Evolutionary conservation across 495 filamentous ascomycete species (phyloP).

Genomic region (Penicillium turbatum): DNA sequence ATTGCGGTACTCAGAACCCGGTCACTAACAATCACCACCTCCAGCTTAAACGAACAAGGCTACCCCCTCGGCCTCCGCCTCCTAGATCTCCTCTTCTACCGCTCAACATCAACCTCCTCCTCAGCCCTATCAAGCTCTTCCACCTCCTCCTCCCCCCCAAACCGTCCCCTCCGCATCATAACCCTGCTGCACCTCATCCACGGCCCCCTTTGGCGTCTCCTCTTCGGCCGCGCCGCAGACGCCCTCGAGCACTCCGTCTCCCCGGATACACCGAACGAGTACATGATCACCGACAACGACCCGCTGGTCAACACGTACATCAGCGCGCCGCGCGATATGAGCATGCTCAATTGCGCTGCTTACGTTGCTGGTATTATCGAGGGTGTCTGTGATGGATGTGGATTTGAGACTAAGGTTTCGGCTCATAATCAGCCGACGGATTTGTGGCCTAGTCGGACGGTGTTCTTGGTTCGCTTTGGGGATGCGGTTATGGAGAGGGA

Average conservation of each 20-base stretch:
- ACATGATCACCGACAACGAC: conserved; percentile 98
- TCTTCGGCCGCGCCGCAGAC: conserved; percentile 86
- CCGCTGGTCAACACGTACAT: conserved; percentile 92
- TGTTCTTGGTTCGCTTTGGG: conserved; percentile 89
- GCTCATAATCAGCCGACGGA: conserved; percentile 81
- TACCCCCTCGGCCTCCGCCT: conserved; percentile 92
- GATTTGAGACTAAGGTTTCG: conserved; percentile 82
- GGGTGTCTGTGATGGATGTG: conserved; percentile 88
- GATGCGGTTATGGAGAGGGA: conserved; percentile 88
- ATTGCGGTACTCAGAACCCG: no score
- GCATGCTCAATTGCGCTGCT: conserved; percentile 90
- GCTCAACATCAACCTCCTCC: conserved; percentile 55
- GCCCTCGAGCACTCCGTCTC: conserved; percentile 85
- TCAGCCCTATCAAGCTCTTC: conserved; percentile 80
- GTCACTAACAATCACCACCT: no score
- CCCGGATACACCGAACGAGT: conserved; percentile 78
- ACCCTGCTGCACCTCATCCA: conserved; percentile 92
- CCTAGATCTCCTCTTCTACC: conserved; percentile 87
- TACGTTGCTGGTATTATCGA: conserved; percentile 95
- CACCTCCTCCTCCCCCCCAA: conserved; percentile 58
- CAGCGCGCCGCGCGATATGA: conserved; percentile 90
- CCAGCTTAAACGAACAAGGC: conserved; percentile 87
- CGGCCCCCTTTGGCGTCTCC: conserved; percentile 81
- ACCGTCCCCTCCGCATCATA: conserved; percentile 81
- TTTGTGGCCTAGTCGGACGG: conserved; percentile 93